A percentile compares a stretch with the other conserved stretches of the same genome.
Conservation (phyloP, 768 basidiomycete species). For the Mycena venus region DNA sequence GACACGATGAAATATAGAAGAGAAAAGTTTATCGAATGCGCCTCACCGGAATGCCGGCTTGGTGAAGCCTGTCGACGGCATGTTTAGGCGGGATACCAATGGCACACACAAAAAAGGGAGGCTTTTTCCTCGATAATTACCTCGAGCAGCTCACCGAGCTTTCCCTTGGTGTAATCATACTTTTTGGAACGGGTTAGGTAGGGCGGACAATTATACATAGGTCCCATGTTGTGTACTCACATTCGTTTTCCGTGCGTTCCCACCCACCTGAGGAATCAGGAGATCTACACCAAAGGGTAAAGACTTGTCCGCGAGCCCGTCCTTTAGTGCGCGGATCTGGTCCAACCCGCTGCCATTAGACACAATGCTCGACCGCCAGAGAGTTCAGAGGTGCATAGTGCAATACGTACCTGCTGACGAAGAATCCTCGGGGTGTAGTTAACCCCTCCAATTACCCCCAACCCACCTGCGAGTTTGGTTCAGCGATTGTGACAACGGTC, state of each 20-base stretch:
- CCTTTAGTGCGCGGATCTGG: constrained; percentile 83
- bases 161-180: constrained; percentile 82
- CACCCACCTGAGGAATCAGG: constrained; percentile 90
- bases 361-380: too few relatives aligned
- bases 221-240: constrained; percentile 51
- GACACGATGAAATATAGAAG: too few relatives aligned
- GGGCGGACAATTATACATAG: too few relatives aligned
- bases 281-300: constrained; percentile 94
- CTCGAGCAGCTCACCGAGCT: constrained; percentile 58
- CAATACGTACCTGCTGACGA: constrained; percentile 81
- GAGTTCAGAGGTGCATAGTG: neutral
- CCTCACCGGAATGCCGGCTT: constrained; percentile 79
- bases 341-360: too few relatives aligned
- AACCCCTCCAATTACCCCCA: constrained; percentile 93
- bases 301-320: constrained; percentile 78
- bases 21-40: constrained; percentile 53
- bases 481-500: constrained; percentile 48
- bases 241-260: constrained; percentile 93
- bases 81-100: constrained; percentile 88
- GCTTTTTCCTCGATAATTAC: constrained; percentile 95
- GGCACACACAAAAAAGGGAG: constrained; percentile 83
- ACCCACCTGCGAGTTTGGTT: constrained; percentile 81
- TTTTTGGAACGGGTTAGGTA: constrained; percentile 39
- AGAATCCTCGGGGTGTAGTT: constrained; percentile 90
- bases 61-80: constrained; percentile 85